A percentile compares a stretch with the other conserved stretches of the same genome.
phyloP scores from a whole-genome alignment of 768 basidiomycete genomes.

The Boletus vermiculosoides region DNA sequence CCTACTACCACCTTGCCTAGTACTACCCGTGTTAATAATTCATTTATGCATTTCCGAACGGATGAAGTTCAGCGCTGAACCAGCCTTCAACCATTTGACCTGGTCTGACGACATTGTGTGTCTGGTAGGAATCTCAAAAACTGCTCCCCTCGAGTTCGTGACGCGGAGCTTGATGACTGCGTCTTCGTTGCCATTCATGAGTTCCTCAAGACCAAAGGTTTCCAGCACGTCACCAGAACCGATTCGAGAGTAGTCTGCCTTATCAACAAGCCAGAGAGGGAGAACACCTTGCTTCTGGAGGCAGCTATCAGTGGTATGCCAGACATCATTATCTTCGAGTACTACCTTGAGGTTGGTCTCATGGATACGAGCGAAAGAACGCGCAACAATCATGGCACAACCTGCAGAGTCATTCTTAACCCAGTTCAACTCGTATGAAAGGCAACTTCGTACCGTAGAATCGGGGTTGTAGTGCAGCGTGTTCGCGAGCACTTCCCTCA shows the following conservation, averaged over 20 bases:
- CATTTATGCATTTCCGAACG: constrained; percentile 48
- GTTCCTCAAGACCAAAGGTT: constrained; percentile 76
- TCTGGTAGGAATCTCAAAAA: constrained; percentile 66
- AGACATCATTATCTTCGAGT: neutral
- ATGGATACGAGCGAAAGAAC: constrained; percentile 97
- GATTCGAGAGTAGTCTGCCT: constrained; percentile 81
- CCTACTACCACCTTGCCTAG: neutral
- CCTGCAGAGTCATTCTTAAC: constrained; percentile 41
- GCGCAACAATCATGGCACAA: constrained; percentile 81
- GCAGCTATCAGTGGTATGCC: constrained; percentile 2
- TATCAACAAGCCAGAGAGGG: constrained; percentile 91
- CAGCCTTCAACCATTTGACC: constrained; percentile 84
- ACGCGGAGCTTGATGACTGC: constrained; percentile 57
- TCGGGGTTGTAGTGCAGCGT: constrained; percentile 94
- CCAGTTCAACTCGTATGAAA: neutral
- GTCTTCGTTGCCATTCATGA: constrained; percentile 48
- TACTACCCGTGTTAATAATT: neutral
- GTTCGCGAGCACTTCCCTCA: constrained; percentile 96
- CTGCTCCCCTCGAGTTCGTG: constrained; percentile 59
- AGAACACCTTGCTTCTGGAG: constrained; percentile 93
- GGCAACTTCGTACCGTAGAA: constrained; percentile 65
- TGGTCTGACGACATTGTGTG: constrained; percentile 94
- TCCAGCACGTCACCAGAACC: constrained; percentile 78
- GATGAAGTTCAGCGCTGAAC: constrained; percentile 89
- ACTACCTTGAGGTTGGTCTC: constrained; percentile 93